Conservation (phyloP, 2,329 filamentous ascomycete species). For the Apiospora aurea region DNA sequence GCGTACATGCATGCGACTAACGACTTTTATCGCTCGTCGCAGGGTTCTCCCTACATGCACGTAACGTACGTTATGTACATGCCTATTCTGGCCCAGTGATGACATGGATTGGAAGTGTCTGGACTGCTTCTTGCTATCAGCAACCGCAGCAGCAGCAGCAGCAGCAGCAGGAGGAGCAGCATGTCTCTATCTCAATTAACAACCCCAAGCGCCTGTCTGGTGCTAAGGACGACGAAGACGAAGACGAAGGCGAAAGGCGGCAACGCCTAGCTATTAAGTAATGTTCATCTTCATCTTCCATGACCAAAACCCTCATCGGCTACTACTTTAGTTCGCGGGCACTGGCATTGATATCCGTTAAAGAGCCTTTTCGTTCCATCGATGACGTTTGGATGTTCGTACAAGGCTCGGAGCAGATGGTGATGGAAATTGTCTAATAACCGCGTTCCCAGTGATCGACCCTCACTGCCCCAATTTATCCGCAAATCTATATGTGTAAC, state of each 20-base stretch:
- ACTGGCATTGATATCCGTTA: background rate
- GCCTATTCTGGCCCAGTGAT: slow-evolving; percentile 12
- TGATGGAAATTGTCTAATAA: slow-evolving; percentile 21
- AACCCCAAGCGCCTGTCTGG: background rate
- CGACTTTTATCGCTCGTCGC: background rate
- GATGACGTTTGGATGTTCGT: slow-evolving; percentile 4
- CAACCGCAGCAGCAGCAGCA: background rate
- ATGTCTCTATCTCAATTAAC: background rate
- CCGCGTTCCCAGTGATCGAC: slow-evolving; percentile 4
- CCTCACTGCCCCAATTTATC: slow-evolving; percentile 20
- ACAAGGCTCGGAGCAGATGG: background rate
- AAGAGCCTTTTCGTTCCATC: slow-evolving; percentile 7
- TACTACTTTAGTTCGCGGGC: background rate
- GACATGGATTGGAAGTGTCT: background rate
- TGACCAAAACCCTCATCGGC: background rate
- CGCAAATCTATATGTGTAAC: slow-evolving; percentile 5
- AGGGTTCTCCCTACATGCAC: slow-evolving; percentile 12
- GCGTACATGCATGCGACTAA: slow-evolving; percentile 12
- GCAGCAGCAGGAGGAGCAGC: background rate
- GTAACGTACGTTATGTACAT: slow-evolving; percentile 19
- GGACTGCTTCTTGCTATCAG: background rate
- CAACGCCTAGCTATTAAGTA: background rate
- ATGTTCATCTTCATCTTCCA: slow-evolving; percentile 1
- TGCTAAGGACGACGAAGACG: background rate
- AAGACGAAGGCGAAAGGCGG: background rate